Evolutionary conservation across 768 basidiomycete genomes (phyloP).

Genomic region (Pulveroboletus sp.): DNA sequence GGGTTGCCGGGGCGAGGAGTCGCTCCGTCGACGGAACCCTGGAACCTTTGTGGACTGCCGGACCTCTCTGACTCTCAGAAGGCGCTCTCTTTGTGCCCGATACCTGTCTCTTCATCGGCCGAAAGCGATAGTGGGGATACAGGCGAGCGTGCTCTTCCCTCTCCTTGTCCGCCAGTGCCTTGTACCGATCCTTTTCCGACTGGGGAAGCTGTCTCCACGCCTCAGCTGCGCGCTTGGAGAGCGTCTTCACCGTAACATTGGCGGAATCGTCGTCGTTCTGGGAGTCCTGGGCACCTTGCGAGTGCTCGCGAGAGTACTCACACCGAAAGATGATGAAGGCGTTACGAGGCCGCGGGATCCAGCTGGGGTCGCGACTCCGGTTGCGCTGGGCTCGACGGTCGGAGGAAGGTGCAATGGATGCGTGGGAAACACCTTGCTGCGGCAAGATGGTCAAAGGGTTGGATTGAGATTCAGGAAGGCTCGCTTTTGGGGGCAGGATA

Average conservation of each 20-base stretch:
- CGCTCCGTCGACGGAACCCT: conserved; percentile 2
- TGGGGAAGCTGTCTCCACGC: conserved; percentile 62
- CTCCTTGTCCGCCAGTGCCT: conserved; percentile 51
- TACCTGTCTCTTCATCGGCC: conserved; percentile 44
- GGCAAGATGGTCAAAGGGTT: background rate
- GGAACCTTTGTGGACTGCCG: too few relatives aligned
- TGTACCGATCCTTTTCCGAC: conserved; percentile 48
- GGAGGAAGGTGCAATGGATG: conserved; percentile 34
- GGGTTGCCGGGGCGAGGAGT: background rate
- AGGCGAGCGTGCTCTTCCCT: conserved; percentile 51
- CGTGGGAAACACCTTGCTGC: background rate
- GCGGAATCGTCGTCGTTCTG: conserved; percentile 24
- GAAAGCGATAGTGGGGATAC: conserved; percentile 63
- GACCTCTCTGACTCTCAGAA: conserved; percentile 15
- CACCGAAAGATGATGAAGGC: conserved; percentile 73
- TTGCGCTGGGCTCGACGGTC: conserved; percentile 37
- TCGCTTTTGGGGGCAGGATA: background rate
- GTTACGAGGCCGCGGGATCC: conserved; percentile 66
- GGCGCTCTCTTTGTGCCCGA: conserved; percentile 18
- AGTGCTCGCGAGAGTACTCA: conserved; percentile 51
- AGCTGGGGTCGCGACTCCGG: conserved; percentile 46
- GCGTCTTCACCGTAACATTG: conserved; percentile 41
- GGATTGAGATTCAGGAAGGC: background rate
- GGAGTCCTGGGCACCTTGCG: conserved; percentile 34
- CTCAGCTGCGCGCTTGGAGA: conserved; percentile 75